phyloP scores from a whole-genome alignment of 2,329 filamentous ascomycete genomes.

The Lecanicillium sp. region DNA sequence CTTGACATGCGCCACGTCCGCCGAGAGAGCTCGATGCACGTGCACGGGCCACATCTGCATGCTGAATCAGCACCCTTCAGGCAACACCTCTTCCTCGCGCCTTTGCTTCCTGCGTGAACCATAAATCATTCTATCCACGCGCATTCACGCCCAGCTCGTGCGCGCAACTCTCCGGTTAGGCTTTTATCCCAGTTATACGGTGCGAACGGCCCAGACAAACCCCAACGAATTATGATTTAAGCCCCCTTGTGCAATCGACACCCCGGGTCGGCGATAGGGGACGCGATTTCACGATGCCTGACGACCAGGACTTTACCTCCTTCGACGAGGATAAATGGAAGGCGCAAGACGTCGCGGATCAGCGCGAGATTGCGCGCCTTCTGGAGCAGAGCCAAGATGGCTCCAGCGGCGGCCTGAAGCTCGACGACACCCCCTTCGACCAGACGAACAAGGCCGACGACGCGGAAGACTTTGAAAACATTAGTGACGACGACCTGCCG shows the following conservation, averaged over 20 bases:
- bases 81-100: neutral
- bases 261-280: conserved; percentile 2
- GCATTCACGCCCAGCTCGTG: neutral
- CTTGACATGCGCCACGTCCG: too few species aligned
- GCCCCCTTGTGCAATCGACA: neutral
- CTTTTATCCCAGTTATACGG: neutral
- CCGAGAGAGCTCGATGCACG: too few species aligned
- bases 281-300: conserved; percentile 24
- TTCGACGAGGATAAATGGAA: conserved; percentile 32
- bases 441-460: conserved; percentile 81
- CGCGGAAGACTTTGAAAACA: conserved; percentile 84
- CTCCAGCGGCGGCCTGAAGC: conserved; percentile 32
- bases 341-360: conserved; percentile 43
- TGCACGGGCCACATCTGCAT: neutral
- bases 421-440: conserved; percentile 47
- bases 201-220: neutral
- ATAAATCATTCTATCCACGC: neutral
- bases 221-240: conserved; percentile 5
- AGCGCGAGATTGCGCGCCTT: conserved; percentile 40
- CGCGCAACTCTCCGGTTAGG: neutral
- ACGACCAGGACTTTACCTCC: conserved; percentile 29
- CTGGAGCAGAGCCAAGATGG: conserved; percentile 38
- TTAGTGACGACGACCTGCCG: conserved; percentile 84
- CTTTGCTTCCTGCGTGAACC: neutral
- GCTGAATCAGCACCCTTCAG: neutral